phyloP scores from a whole-genome alignment of 106 monocot genomes.

The Dendrobium chrysotoxum region DNA sequence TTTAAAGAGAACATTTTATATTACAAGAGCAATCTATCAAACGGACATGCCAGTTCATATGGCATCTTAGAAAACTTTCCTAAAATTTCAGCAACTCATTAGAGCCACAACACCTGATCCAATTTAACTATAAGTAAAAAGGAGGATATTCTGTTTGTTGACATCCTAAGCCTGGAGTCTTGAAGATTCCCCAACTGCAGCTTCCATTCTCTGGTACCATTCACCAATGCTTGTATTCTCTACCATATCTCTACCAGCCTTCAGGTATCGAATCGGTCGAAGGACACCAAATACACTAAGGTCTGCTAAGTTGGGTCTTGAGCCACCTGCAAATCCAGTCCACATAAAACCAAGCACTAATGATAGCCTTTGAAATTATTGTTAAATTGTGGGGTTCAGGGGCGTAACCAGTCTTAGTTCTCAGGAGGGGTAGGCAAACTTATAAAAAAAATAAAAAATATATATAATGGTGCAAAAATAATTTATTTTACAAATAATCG shows the following conservation, averaged over 20 bases:
- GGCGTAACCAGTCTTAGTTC: too few species aligned
- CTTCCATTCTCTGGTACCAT: constrained; percentile 88
- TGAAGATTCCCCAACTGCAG: constrained; percentile 64
- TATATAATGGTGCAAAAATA: too few species aligned
- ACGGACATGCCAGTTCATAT: not conserved
- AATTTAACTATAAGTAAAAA: not conserved
- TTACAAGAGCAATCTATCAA: not conserved
- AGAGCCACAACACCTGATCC: not conserved
- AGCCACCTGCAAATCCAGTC: constrained; percentile 44
- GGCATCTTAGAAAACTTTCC: not conserved
- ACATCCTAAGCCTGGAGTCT: constrained; percentile 15
- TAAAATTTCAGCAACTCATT: not conserved
- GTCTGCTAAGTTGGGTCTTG: constrained; percentile 85
- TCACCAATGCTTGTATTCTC: constrained; percentile 77
- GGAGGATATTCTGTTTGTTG: too few species aligned
- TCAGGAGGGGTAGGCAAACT: too few species aligned
- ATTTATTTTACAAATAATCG: too few species aligned
- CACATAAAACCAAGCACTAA: too few species aligned
- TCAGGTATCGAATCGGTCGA: constrained; percentile 78
- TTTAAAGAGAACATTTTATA: not conserved
- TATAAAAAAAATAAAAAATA: too few species aligned
- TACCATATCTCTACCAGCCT: constrained; percentile 85
- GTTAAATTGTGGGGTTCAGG: too few species aligned
- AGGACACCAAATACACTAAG: constrained; percentile 90
- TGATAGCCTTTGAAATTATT: too few species aligned